phyloP scores from a whole-genome alignment of 257 asterid species.

The Lycium barbarum region DNA sequence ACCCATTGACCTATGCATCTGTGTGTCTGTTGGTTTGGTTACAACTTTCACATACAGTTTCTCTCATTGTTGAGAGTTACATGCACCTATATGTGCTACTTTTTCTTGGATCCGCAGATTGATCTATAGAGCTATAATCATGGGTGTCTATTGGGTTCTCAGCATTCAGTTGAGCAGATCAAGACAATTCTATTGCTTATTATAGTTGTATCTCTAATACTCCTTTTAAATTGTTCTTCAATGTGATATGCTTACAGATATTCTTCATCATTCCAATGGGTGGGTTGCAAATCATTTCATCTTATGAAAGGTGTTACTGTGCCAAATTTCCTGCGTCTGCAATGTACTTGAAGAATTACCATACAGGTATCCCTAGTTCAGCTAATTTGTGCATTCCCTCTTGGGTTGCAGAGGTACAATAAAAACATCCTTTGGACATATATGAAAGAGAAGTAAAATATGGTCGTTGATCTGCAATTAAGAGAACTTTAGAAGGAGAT shows the following conservation, averaged over 20 bases:
- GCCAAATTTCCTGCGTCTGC: conserved; percentile 67
- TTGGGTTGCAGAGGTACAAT: conserved; percentile 30
- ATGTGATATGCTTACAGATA: background rate
- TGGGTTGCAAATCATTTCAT: conserved; percentile 89
- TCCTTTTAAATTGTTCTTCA: background rate
- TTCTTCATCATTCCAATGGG: conserved; percentile 45
- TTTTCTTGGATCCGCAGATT: background rate
- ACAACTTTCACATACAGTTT: background rate
- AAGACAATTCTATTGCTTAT: background rate
- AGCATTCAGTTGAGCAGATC: background rate
- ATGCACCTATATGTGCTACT: background rate
- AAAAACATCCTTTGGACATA: conserved; percentile 44
- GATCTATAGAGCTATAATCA: background rate
- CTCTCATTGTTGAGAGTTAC: background rate
- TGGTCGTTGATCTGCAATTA: conserved; percentile 87
- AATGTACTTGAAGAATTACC: conserved; percentile 85
- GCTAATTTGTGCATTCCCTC: conserved; percentile 23
- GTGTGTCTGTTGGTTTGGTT: background rate
- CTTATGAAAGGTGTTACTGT: conserved; percentile 83
- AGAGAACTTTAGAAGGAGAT: conserved; percentile 81
- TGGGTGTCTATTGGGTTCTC: background rate
- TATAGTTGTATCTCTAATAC: background rate
- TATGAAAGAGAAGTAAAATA: conserved; percentile 88
- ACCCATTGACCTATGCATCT: background rate
- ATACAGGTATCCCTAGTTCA: conserved; percentile 54